Evolutionary conservation across 495 filamentous ascomycete species (phyloP).

Genomic region (Neurospora tetraspora): DNA sequence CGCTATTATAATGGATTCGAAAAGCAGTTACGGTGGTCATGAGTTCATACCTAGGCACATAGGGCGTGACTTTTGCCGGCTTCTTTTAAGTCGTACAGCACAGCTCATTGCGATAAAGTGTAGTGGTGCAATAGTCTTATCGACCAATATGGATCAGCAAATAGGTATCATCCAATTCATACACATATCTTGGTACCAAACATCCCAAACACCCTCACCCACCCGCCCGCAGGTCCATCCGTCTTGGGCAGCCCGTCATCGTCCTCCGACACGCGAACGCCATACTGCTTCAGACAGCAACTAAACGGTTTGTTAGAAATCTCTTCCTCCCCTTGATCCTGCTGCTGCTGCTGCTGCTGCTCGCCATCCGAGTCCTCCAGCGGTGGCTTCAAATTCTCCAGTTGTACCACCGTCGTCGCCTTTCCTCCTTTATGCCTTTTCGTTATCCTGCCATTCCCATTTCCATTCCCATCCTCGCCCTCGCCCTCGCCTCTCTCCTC

Average conservation of each 20-base stretch:
- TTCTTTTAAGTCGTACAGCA: not conserved
- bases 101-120: not conserved
- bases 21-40: not conserved
- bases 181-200: constrained; percentile 43
- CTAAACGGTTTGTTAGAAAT: constrained; percentile 43
- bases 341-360: constrained; percentile 5
- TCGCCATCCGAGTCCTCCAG: constrained; percentile 20
- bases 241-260: constrained; percentile 9
- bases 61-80: not conserved
- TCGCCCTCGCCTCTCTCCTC: not conserved
- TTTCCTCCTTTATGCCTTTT: not conserved
- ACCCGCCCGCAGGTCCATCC: constrained; percentile 25
- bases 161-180: not conserved
- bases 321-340: not conserved
- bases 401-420: not conserved
- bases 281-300: constrained; percentile 56
- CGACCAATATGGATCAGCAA: not conserved
- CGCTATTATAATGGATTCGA: not conserved
- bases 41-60: not conserved
- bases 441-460: not conserved
- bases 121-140: not conserved
- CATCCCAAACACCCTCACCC: constrained; percentile 43
- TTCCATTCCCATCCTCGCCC: too few relatives aligned
- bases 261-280: constrained; percentile 25
- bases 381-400: constrained; percentile 4